Percentiles rank a stretch among this genome's conserved stretches.
These are phyloP conservation scores for Vanrija sp. DNA, from an alignment of 1,284 basidiomycete species.

Conservation along the genomic window DNA sequence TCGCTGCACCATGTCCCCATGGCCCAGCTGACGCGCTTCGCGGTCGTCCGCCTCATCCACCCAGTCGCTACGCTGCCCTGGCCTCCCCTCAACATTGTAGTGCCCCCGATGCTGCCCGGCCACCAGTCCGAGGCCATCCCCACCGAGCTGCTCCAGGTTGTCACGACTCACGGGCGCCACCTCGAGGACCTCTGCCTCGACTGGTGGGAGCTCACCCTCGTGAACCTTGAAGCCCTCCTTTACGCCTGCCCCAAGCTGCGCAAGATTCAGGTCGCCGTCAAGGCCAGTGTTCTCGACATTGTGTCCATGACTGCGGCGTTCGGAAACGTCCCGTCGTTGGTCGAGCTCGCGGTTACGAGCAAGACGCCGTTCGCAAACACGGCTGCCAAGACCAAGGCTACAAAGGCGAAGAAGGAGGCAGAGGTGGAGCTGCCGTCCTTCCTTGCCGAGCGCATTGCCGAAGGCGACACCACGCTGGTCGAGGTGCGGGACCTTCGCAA, in stretches of 20 bases:
- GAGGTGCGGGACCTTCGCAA: constrained; percentile 29
- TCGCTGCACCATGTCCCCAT: constrained; percentile 25
- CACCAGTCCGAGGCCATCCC: constrained; percentile 14
- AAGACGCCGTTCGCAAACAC: constrained; percentile 10
- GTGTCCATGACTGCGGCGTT: constrained; percentile 22
- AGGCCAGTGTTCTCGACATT: constrained; percentile 16
- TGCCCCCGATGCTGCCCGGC: constrained; percentile 9
- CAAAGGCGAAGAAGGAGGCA: neutral
- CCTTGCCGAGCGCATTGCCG: constrained; percentile 11
- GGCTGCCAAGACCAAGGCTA: constrained; percentile 5
- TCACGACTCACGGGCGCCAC: constrained; percentile 13
- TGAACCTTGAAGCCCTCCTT: constrained; percentile 18
- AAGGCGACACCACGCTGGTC: constrained; percentile 20
- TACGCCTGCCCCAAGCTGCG: constrained; percentile 10
- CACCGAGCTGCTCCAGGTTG: constrained; percentile 7
- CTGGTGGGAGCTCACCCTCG: constrained; percentile 26
- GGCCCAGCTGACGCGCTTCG: constrained; percentile 22
- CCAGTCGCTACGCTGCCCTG: constrained; percentile 23
- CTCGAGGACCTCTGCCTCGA: constrained; percentile 23
- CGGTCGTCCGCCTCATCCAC: constrained; percentile 20
- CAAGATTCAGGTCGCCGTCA: constrained; percentile 17
- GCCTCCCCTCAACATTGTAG: constrained; percentile 9
- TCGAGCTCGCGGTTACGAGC: constrained; percentile 17
- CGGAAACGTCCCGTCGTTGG: constrained; percentile 13
- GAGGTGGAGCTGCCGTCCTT: constrained; percentile 2